These are phyloP conservation scores for Plasmopara viticola DNA, from an alignment of 352 stramenopile species.

Conservation along the genomic window DNA sequence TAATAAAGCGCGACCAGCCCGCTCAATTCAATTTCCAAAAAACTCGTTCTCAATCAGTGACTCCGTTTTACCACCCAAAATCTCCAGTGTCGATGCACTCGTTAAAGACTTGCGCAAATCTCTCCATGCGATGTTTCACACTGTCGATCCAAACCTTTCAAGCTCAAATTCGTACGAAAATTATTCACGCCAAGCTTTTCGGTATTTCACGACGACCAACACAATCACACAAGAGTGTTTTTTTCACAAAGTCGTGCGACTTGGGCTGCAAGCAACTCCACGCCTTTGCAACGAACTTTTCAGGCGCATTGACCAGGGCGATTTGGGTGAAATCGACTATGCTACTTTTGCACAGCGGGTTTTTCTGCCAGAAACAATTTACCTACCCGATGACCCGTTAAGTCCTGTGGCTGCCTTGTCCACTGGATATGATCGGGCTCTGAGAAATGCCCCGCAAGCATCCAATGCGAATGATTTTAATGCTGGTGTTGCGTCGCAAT, in stretches of 20 bases:
- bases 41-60: slow-evolving; percentile 7
- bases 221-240: slow-evolving; percentile 64
- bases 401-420: not conserved
- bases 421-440: not conserved
- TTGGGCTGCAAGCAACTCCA: slow-evolving; percentile 42
- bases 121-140: slow-evolving; percentile 44
- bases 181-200: slow-evolving; percentile 59
- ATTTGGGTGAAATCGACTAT: slow-evolving; percentile 60
- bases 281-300: slow-evolving; percentile 54
- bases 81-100: slow-evolving; percentile 38
- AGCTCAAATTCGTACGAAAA: slow-evolving; percentile 48
- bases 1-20: slow-evolving; percentile 10
- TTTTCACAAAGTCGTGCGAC: slow-evolving; percentile 50
- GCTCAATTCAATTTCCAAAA: slow-evolving; percentile 4
- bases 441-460: slow-evolving; percentile 2
- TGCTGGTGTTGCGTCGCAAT: slow-evolving; percentile 1
- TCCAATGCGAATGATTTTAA: slow-evolving; percentile 3
- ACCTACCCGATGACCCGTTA: slow-evolving; percentile 9
- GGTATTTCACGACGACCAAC: slow-evolving; percentile 73
- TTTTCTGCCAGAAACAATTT: slow-evolving; percentile 43
- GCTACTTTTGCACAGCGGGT: slow-evolving; percentile 51
- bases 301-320: slow-evolving; percentile 50
- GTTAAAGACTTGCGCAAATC: slow-evolving; percentile 45
- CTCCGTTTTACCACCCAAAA: slow-evolving; percentile 7
- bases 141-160: slow-evolving; percentile 25